Conservation (phyloP, 2,329 filamentous ascomycete genomes). For the Sporothrix mexicana region DNA sequence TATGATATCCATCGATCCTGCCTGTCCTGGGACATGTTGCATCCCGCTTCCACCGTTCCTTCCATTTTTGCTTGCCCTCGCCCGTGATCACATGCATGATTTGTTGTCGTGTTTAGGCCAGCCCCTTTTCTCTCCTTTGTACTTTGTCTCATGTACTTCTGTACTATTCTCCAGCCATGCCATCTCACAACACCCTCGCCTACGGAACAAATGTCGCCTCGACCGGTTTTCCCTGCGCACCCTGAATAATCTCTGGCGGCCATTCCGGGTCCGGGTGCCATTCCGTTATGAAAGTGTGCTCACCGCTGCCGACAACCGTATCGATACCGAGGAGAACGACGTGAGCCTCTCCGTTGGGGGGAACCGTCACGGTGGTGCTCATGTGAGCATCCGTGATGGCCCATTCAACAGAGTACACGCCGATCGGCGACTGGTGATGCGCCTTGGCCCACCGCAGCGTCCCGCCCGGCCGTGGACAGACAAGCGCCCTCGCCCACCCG, state of each 20-base stretch:
- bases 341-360: conserved; percentile 29
- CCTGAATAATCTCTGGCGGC: conserved; percentile 24
- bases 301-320: conserved; percentile 5
- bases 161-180: too few species aligned
- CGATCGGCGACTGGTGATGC: conserved; percentile 29
- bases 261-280: conserved; percentile 28
- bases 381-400: neutral
- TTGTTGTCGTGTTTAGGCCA: too few species aligned
- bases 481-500: conserved; percentile 39
- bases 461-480: conserved; percentile 39
- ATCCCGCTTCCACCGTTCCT: conserved; percentile 15
- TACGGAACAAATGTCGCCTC: conserved; percentile 4
- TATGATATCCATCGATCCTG: too few species aligned
- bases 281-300: conserved; percentile 22
- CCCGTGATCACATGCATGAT: conserved; percentile 21
- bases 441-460: conserved; percentile 14
- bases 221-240: conserved; percentile 17
- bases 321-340: conserved; percentile 22
- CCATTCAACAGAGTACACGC: conserved; percentile 26
- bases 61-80: conserved; percentile 25
- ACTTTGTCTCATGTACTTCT: too few species aligned
- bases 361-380: neutral
- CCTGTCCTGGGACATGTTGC: neutral
- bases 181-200: too few species aligned
- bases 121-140: too few species aligned